Base-by-base conservation (phyloP, 2,329 filamentous ascomycete genomes). In the Fusarium sp. region DNA sequence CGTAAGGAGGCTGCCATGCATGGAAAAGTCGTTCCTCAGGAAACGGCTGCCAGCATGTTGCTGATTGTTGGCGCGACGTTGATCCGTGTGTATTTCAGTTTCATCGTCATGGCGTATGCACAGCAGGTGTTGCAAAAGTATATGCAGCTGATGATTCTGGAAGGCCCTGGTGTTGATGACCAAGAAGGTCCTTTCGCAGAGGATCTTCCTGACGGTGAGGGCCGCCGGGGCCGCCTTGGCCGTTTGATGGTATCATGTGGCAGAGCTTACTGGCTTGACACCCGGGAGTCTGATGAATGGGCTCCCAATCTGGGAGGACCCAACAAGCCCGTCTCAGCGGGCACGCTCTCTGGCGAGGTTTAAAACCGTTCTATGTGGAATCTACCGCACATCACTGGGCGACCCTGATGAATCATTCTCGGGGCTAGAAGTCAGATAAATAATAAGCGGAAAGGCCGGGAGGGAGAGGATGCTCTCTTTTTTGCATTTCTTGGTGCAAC, bases 21-120 rank as follows among this genome's bases (percentile, higher is more conserved):
- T 55, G 82, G 81, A 58, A 79, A 79, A 61, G 80, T 78, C 36
- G 77, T 83, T 65, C 83, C 84, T 6, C 93, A 80, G 84, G 91
- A 84, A 86, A 92, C 82, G 86, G 90, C 77, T 83, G 91, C 93
- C 70, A 95, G 93, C 82, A 92, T 98, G 81, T 85, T 91, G 16
- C 86, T 97, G 60, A 93, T 97, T 68, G 87, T 89, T 36, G 82
- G 88, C 5, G 88, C 97, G 71, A 97, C 92, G 83, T 85, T 92
- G 18, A 85, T 97, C 44, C 89, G 95, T 35, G 81, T 95, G 35
- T 98, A 98, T 84, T 95, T 97, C 77, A 90, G 93, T 74, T 85
- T 97, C 41, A 88, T 98, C 60, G 90, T 97, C 80, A 91, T 97
- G 83, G 91, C 93, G 12, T 96, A 93, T 81, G 94, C 95, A 7